Base-by-base conservation (phyloP, 768 basidiomycete species). In the Hortiboletus flavorubellus region DNA sequence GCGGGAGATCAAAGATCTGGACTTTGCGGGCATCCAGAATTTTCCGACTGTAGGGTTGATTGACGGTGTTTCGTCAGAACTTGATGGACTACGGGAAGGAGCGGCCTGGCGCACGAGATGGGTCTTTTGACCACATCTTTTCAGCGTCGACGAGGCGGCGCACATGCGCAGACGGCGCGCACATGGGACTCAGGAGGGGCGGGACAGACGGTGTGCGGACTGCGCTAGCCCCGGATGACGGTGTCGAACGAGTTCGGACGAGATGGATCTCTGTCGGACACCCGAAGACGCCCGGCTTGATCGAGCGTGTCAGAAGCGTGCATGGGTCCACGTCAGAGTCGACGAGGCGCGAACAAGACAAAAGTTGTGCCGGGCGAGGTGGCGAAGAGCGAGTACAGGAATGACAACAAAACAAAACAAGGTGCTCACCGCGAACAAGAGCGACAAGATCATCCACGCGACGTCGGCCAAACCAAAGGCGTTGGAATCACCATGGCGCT, bases 361-460 rank as follows among this genome's bases (percentile, higher is more conserved):
- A 26, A 26, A 26, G 26, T 26, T 26, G 26, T 33, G 16, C 66
- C 59, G 15, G 68, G 69, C 30, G 66, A 67, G 51, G 42, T n/a
- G 0, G 66, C 59, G 43, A 58, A 21, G 26, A 26, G 26, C 26
- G 26, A 26, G 33, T 34, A 49, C 31, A 48, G 46, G 23, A 46
- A 67, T 21, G 21, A 21, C 63, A 71, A 71, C 67, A 69, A 63
- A 18, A 5, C 71, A 72, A 62, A 72, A 71, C 68, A 72, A 62
- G 58, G 64, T 63, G 21, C 21, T 26, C 26, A 5, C 5, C 26
- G 26, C 26, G 26, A 26, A 26, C 26, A 26, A 26, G 26, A 50
- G 55, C 51, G 37, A 60, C 61, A 29, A 55, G 54, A 56, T 43
- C 47, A 48, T 51, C 42, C 55, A 54, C 65, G 61, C 53, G 53